These are phyloP conservation scores for Plasmodium fragile DNA, from an alignment of 169 alveolate species.

Conservation along the genomic window DNA sequence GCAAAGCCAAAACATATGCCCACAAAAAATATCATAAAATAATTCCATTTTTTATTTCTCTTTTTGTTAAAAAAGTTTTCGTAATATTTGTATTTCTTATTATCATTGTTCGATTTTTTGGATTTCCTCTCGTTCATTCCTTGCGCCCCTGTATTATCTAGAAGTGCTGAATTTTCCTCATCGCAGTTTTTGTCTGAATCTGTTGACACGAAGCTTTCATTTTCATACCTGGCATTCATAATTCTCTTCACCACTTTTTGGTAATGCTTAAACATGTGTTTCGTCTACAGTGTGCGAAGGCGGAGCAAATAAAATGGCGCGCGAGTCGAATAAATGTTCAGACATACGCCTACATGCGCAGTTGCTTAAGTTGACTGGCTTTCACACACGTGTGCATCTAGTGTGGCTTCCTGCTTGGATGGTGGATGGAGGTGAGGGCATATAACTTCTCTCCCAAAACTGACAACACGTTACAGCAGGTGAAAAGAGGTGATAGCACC, in stretches of 20 bases:
- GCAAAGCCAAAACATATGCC: slow-evolving; percentile 77
- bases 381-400: not conserved
- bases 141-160: slow-evolving; percentile 12
- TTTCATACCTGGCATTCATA: slow-evolving; percentile 65
- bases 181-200: slow-evolving; percentile 53
- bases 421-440: not conserved
- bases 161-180: slow-evolving; percentile 38
- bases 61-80: slow-evolving; percentile 50
- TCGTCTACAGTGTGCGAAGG: not conserved
- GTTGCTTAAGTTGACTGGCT: not conserved
- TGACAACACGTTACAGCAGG: not conserved
- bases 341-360: not conserved
- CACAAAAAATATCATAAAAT: slow-evolving; percentile 67
- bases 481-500: not conserved
- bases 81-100: slow-evolving; percentile 4
- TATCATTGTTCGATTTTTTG: slow-evolving; percentile 24
- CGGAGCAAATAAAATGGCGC: not conserved
- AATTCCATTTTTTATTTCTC: slow-evolving; percentile 76
- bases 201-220: slow-evolving; percentile 57
- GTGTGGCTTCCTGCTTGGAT: not conserved
- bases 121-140: slow-evolving; percentile 11
- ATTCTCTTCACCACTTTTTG: slow-evolving; percentile 22
- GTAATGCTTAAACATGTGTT: slow-evolving; percentile 23
- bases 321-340: not conserved
- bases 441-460: not conserved